These are phyloP conservation scores for Colletotrichum australisinense DNA, from an alignment of 2,329 filamentous ascomycete genomes.

Conservation along the genomic window DNA sequence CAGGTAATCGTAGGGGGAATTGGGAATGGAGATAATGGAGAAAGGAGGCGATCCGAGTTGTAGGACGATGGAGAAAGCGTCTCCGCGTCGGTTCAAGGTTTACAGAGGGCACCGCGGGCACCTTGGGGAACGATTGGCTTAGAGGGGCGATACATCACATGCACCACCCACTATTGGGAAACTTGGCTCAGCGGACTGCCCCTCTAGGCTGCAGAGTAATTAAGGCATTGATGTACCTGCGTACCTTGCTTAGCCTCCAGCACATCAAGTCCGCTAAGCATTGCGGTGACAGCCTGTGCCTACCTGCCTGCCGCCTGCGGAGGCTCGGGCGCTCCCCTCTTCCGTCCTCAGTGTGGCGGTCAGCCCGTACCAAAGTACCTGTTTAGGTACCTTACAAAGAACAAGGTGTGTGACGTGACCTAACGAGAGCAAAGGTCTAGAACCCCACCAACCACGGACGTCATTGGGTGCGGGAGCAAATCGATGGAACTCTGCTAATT, in stretches of 20 bases:
- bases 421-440: not conserved
- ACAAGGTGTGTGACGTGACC: not conserved
- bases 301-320: not conserved
- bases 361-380: not conserved
- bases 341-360: conserved; percentile 21
- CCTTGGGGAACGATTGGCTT: conserved; percentile 7
- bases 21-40: conserved; percentile 19
- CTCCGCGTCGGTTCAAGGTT: conserved; percentile 31
- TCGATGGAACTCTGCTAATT: not conserved
- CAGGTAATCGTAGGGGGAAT: not conserved
- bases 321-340: conserved; percentile 6
- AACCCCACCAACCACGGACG: conserved; percentile 13
- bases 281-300: not conserved
- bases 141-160: conserved; percentile 29
- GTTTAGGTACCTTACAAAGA: not conserved
- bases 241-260: not conserved
- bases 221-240: conserved; percentile 11
- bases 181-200: conserved; percentile 16
- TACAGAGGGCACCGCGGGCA: not conserved
- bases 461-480: conserved; percentile 20
- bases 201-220: conserved; percentile 29
- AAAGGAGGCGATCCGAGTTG: conserved; percentile 21
- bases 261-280: not conserved
- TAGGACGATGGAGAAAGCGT: conserved; percentile 26
- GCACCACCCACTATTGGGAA: conserved; percentile 13